Conservation (phyloP, 2,329 filamentous ascomycete genomes). For the Amauroascus niger region DNA sequence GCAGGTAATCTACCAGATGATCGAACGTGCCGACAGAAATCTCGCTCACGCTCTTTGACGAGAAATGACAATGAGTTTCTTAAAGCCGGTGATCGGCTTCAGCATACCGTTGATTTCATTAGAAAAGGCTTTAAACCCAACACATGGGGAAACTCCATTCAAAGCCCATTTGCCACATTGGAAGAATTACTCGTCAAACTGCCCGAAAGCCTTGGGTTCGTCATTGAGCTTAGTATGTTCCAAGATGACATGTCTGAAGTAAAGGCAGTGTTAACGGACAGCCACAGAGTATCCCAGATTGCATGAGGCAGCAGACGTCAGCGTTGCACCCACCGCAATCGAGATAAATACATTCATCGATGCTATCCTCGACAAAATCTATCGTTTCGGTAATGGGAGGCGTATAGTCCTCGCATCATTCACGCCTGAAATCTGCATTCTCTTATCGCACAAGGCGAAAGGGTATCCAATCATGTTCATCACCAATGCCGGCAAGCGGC, state of each 20-base stretch:
- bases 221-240: slow-evolving; percentile 35
- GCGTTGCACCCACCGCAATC: slow-evolving; percentile 29
- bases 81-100: slow-evolving; percentile 24
- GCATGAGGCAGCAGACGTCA: slow-evolving; percentile 30
- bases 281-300: slow-evolving; percentile 34
- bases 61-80: slow-evolving; percentile 10
- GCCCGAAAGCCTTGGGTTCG: slow-evolving; percentile 31
- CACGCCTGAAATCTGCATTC: slow-evolving; percentile 24
- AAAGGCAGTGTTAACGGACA: background rate
- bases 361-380: slow-evolving; percentile 27
- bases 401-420: slow-evolving; percentile 28
- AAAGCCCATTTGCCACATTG: slow-evolving; percentile 32
- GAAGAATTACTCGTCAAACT: slow-evolving; percentile 31
- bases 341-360: slow-evolving; percentile 37
- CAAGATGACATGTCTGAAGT: background rate
- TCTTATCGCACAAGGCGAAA: slow-evolving; percentile 21
- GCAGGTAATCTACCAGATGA: background rate
- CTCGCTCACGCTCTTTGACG: slow-evolving; percentile 22
- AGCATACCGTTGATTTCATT: slow-evolving; percentile 34
- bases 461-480: slow-evolving; percentile 24
- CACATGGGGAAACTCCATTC: slow-evolving; percentile 31
- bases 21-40: background rate
- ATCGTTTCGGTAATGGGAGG: slow-evolving; percentile 20
- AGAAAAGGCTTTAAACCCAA: slow-evolving; percentile 36
- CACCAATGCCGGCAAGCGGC: slow-evolving; percentile 23